Evolutionary conservation across 768 basidiomycete species (phyloP).

Genomic region (Boletus sp.): DNA sequence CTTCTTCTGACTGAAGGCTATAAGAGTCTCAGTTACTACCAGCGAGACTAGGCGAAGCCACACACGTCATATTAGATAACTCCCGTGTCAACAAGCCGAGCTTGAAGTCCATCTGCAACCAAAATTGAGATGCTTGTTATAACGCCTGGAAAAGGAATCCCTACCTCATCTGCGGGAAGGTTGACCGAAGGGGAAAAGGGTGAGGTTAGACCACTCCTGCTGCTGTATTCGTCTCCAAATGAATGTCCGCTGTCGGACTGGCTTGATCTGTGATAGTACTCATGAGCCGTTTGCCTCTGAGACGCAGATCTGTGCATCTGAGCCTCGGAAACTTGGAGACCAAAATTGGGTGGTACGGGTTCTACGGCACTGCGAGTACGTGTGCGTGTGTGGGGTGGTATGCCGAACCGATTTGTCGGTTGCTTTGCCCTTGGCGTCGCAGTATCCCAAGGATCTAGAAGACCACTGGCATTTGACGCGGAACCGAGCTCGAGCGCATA

Average conservation of each 20-base stretch:
- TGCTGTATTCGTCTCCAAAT: slow-evolving; percentile 13
- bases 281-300: slow-evolving; percentile 27
- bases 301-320: slow-evolving; percentile 48
- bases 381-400: slow-evolving; percentile 27
- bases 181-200: slow-evolving; percentile 34
- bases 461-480: slow-evolving; percentile 14
- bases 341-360: slow-evolving; percentile 25
- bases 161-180: slow-evolving; percentile 39
- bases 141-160: slow-evolving; percentile 28
- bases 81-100: slow-evolving; percentile 32
- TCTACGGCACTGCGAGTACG: slow-evolving; percentile 41
- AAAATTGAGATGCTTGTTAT: slow-evolving; percentile 4
- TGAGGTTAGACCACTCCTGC: slow-evolving; percentile 22
- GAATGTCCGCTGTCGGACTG: slow-evolving; percentile 35
- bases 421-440: slow-evolving; percentile 26
- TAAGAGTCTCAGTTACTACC: slow-evolving; percentile 9
- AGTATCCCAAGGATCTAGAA: slow-evolving; percentile 36
- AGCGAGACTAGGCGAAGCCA: slow-evolving; percentile 4
- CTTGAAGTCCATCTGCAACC: slow-evolving; percentile 23
- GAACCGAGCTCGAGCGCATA: slow-evolving; percentile 31
- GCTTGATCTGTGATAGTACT: slow-evolving; percentile 37
- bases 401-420: slow-evolving; percentile 18
- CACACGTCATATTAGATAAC: slow-evolving; percentile 41
- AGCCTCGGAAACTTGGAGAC: slow-evolving; percentile 47
- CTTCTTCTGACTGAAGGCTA: slow-evolving; percentile 63